Conservation (phyloP, 179 eudicot genomes). For the Heliamphora pulchella region DNA sequence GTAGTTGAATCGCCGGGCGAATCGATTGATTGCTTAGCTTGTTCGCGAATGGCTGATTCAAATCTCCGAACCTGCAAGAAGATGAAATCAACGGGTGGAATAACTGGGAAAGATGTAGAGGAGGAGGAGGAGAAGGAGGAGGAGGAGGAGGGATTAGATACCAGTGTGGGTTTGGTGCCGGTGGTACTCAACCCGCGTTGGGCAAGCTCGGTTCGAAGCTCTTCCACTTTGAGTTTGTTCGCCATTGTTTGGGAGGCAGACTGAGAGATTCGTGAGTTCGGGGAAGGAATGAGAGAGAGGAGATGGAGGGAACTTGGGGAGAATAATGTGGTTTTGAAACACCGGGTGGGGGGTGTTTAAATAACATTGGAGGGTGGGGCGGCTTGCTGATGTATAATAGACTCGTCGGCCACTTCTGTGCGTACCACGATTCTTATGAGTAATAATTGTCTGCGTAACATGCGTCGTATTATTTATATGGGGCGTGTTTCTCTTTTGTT, state of each 20-base stretch:
- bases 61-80: conserved; percentile 48
- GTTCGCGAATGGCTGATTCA: conserved; percentile 42
- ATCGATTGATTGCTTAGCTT: conserved; percentile 20
- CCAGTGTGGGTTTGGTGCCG: conserved; percentile 69
- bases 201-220: conserved; percentile 64
- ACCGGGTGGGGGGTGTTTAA: too few species aligned
- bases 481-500: too few species aligned
- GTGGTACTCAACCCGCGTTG: conserved; percentile 64
- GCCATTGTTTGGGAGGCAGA: conserved; percentile 22
- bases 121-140: neutral
- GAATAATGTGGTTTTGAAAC: too few species aligned
- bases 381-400: too few species aligned
- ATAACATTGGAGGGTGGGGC: too few species aligned
- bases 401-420: too few species aligned
- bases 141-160: conserved; percentile 3
- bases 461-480: too few species aligned
- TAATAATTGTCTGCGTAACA: too few species aligned
- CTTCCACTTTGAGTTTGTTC: conserved; percentile 56
- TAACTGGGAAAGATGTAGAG: neutral
- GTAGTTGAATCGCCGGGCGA: conserved; percentile 10
- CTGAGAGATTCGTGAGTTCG: neutral
- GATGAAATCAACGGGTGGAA: neutral
- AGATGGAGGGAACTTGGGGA: too few species aligned
- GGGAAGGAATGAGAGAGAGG: neutral
- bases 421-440: too few species aligned